Conservation (phyloP, 2,329 filamentous ascomycete species). For the Xylariaceae sp. region DNA sequence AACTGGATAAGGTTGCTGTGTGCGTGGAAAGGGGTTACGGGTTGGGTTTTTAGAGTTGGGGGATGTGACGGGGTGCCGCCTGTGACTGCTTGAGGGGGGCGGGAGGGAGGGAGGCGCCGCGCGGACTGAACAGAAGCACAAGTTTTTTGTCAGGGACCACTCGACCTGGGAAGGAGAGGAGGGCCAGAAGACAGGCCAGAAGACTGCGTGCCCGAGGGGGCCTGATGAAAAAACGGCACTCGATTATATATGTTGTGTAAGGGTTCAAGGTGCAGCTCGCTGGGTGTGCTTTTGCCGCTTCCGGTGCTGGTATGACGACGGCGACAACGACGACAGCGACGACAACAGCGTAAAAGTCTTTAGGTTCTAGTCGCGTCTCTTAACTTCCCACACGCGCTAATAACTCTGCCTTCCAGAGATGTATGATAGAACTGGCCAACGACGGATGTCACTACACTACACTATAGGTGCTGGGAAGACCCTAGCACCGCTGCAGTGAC, state of each 20-base stretch:
- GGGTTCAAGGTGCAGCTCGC: constrained; percentile 1
- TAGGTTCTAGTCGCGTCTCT: constrained; percentile 26
- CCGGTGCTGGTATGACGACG: constrained; percentile 4
- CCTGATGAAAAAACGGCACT: not conserved
- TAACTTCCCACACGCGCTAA: constrained; percentile 13
- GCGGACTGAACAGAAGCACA: constrained; percentile 17
- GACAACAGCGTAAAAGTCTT: constrained; percentile 28
- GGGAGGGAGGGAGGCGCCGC: constrained; percentile 15
- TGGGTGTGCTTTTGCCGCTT: not conserved
- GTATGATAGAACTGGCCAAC: constrained; percentile 29
- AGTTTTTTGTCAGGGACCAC: not conserved
- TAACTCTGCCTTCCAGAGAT: constrained; percentile 20
- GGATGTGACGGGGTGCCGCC: constrained; percentile 15
- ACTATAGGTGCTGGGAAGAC: constrained; percentile 37
- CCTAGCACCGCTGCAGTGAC: constrained; percentile 36
- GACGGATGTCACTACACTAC: constrained; percentile 19
- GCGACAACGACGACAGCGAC: constrained; percentile 16
- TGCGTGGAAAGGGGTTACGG: not conserved
- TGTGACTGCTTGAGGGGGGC: constrained; percentile 15
- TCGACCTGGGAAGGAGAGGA: constrained; percentile 5
- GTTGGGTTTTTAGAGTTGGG: constrained; percentile 18
- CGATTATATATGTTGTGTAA: not conserved
- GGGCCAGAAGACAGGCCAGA: constrained; percentile 9
- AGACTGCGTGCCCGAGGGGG: not conserved
- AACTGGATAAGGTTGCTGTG: constrained; percentile 1